Evolutionary conservation across 257 asterid species (phyloP).

Genomic region (Capsicum chinense): DNA sequence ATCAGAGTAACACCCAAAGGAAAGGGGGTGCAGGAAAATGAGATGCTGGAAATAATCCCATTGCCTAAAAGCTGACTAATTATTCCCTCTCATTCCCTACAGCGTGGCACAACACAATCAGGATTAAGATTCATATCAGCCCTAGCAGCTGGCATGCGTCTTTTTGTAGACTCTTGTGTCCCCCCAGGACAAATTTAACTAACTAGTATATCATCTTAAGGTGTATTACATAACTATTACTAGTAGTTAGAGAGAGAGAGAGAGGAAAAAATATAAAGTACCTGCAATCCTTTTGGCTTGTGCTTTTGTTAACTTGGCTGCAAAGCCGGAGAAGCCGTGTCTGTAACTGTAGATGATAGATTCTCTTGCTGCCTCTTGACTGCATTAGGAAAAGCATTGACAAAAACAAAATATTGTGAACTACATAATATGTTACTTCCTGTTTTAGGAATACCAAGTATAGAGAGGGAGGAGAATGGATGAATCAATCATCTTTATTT

Average conservation of each 20-base stretch:
- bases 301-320: conserved; percentile 51
- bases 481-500: neutral
- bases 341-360: conserved; percentile 60
- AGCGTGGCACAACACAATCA: too few relatives aligned
- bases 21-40: too few relatives aligned
- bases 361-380: conserved; percentile 46
- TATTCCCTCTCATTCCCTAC: too few relatives aligned
- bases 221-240: neutral
- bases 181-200: too few relatives aligned
- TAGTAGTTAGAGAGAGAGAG: neutral
- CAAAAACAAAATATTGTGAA: neutral
- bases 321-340: conserved; percentile 67
- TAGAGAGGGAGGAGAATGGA: neutral
- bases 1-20: too few relatives aligned
- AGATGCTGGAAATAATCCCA: too few relatives aligned
- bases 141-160: too few relatives aligned
- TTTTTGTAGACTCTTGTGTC: too few relatives aligned
- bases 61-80: too few relatives aligned
- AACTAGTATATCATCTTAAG: neutral
- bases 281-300: conserved; percentile 50
- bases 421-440: neutral
- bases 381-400: conserved; percentile 33
- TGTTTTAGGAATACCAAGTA: neutral
- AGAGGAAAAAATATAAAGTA: neutral
- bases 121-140: too few relatives aligned